phyloP scores from a whole-genome alignment of 305 asterid genomes.

The Solanum hybrid region DNA sequence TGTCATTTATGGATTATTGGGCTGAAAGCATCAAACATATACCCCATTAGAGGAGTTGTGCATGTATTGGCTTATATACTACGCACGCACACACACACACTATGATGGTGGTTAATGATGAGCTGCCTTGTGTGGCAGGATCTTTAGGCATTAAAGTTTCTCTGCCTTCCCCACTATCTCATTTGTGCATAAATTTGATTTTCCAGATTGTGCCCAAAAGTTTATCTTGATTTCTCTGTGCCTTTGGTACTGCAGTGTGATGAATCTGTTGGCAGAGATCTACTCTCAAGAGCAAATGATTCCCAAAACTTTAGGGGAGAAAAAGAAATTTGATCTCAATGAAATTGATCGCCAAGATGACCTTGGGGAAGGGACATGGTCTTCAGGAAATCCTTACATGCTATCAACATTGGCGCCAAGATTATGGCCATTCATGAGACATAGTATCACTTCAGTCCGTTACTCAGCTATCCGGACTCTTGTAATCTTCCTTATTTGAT shows the following conservation, averaged over 20 bases:
- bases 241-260: constrained; percentile 65
- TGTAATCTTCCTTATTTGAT: constrained; percentile 35
- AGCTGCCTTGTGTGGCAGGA: neutral
- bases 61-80: neutral
- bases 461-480: constrained; percentile 93
- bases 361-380: constrained; percentile 54
- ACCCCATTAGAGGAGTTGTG: neutral
- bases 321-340: constrained; percentile 73
- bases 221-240: constrained; percentile 15
- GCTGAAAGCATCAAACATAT: neutral
- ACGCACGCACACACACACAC: neutral
- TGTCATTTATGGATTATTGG: neutral
- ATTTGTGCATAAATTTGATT: neutral
- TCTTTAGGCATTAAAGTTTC: neutral
- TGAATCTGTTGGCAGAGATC: constrained; percentile 96
- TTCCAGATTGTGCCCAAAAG: neutral
- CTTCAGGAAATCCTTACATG: constrained; percentile 68
- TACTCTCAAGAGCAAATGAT: constrained; percentile 95
- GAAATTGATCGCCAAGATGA: constrained; percentile 48
- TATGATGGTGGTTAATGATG: neutral
- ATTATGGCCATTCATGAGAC: constrained; percentile 99
- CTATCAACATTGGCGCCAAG: constrained; percentile 88
- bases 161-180: neutral
- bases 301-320: constrained; percentile 64
- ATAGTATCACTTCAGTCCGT: constrained; percentile 92